phyloP scores from a whole-genome alignment of 139 green algal species.

The Gonium pectorale region DNA sequence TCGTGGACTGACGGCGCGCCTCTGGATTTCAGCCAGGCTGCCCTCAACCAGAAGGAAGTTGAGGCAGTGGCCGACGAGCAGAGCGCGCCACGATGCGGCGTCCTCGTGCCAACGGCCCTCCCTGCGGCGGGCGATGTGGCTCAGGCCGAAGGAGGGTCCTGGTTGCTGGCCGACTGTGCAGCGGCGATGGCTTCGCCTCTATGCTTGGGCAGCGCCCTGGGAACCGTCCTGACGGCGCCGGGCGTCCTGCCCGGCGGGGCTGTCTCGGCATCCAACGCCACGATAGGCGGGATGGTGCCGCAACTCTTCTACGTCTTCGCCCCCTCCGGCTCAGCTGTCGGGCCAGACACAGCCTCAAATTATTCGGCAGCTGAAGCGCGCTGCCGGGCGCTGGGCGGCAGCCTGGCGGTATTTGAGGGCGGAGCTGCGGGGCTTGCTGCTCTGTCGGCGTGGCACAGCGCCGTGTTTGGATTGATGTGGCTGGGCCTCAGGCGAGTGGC shows the following conservation, averaged over 20 bases:
- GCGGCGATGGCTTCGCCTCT: slow-evolving; percentile 14
- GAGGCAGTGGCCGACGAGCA: background rate
- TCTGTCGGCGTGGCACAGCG: background rate
- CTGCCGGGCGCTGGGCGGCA: slow-evolving; percentile 23
- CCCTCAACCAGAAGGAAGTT: background rate
- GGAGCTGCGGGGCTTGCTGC: background rate
- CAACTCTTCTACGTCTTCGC: background rate
- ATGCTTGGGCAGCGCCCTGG: slow-evolving; percentile 9
- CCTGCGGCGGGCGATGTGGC: background rate
- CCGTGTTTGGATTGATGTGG: background rate
- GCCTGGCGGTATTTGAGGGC: slow-evolving; percentile 7
- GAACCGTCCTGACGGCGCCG: background rate
- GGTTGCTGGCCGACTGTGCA: background rate
- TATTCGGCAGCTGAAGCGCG: background rate
- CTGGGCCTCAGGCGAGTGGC: slow-evolving; percentile 9
- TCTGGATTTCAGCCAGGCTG: background rate
- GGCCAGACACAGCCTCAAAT: background rate
- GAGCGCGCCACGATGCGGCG: background rate
- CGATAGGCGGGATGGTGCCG: too few relatives aligned
- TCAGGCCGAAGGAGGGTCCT: background rate
- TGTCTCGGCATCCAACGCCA: background rate
- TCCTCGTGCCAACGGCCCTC: background rate
- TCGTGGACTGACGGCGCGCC: background rate
- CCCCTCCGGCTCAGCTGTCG: background rate
- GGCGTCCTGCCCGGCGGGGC: background rate